phyloP scores from a whole-genome alignment of 2,329 filamentous ascomycete genomes.

The Aspergillus tanneri region DNA sequence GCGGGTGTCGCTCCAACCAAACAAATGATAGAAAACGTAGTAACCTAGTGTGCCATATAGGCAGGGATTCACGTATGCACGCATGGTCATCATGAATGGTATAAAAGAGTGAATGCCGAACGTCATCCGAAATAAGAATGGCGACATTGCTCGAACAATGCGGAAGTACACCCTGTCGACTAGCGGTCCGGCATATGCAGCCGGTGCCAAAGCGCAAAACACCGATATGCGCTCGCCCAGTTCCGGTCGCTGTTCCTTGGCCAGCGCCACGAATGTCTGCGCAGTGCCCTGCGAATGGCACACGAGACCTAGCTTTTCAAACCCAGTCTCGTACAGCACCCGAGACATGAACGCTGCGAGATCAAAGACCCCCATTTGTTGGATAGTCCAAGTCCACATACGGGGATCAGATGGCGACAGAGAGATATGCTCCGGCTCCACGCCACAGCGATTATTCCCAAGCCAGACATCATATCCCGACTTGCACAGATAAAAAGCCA shows the following conservation, averaged over 20 bases:
- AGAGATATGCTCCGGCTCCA: constrained; percentile 70
- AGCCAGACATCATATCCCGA: constrained; percentile 94
- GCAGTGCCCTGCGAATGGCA: constrained; percentile 91
- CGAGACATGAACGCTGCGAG: constrained; percentile 76
- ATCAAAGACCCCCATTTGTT: constrained; percentile 89
- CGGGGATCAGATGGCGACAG: constrained; percentile 74
- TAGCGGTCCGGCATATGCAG: constrained; percentile 82
- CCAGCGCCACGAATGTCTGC: constrained; percentile 80
- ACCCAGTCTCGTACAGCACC: constrained; percentile 78
- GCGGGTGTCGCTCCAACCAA: constrained; percentile 78
- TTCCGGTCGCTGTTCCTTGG: constrained; percentile 85
- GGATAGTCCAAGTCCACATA: constrained; percentile 97
- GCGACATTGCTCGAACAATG: constrained; percentile 80
- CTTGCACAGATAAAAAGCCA: constrained; percentile 91
- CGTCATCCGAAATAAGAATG: constrained; percentile 71
- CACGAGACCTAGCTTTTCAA: constrained; percentile 76
- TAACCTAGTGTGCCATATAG: constrained; percentile 84
- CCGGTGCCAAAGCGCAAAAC: constrained; percentile 87
- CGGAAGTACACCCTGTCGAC: constrained; percentile 88
- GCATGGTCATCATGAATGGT: constrained; percentile 87
- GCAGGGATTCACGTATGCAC: constrained; percentile 60
- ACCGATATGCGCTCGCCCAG: constrained; percentile 79
- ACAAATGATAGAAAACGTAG: constrained; percentile 83
- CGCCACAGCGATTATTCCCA: constrained; percentile 89
- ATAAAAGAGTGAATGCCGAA: constrained; percentile 95